phyloP scores from a whole-genome alignment of 192 early-diverging fungal genomes.

The Podila clonocystis region DNA sequence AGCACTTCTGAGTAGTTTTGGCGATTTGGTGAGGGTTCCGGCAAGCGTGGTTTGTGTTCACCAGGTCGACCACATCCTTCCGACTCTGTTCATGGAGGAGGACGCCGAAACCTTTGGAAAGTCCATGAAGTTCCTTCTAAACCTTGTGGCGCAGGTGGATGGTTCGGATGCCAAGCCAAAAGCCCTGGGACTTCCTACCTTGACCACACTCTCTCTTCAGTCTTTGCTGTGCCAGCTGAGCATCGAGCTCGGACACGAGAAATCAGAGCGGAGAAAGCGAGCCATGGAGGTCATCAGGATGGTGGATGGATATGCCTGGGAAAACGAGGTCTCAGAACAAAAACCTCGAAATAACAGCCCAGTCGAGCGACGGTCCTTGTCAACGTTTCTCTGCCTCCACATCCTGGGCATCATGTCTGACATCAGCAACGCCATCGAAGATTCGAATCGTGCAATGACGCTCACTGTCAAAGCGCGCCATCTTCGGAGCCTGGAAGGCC shows the following conservation, averaged over 20 bases:
- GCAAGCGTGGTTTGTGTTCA: constrained; percentile 22
- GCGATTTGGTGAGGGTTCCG: not conserved
- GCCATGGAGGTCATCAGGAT: constrained; percentile 13
- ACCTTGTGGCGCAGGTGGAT: constrained; percentile 10
- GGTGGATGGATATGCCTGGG: constrained; percentile 26
- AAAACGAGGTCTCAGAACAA: not conserved
- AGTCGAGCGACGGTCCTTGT: constrained; percentile 11
- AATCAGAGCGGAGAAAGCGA: constrained; percentile 1
- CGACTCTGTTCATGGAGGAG: constrained; percentile 18
- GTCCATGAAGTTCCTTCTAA: constrained; percentile 17
- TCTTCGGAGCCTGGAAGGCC: constrained; percentile 16
- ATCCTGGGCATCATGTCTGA: constrained; percentile 42
- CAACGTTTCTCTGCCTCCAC: constrained; percentile 24
- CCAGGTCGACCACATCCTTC: constrained; percentile 26
- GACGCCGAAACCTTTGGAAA: not conserved
- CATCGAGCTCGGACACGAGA: constrained; percentile 27
- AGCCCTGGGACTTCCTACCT: not conserved
- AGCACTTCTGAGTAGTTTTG: constrained; percentile 21
- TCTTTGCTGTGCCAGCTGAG: constrained; percentile 24
- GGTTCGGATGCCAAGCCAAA: not conserved
- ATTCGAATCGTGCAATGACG: constrained; percentile 7
- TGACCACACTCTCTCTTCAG: constrained; percentile 15
- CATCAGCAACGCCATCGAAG: constrained; percentile 27
- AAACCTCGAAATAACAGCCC: not conserved
- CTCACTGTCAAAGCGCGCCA: constrained; percentile 26